Conservation (phyloP, 129 eudicot genomes). For the Apium graveolens region DNA sequence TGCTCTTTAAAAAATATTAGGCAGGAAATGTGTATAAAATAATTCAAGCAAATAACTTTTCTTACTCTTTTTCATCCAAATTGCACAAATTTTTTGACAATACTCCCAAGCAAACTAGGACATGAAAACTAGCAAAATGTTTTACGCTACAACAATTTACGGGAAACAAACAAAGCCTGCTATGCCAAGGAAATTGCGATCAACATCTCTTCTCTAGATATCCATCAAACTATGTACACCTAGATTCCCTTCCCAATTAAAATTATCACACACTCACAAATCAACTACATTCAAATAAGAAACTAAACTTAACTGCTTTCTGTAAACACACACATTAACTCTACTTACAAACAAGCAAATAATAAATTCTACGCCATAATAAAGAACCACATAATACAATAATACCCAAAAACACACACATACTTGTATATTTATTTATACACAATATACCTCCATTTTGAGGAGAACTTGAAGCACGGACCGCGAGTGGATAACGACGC, state of each 20-base stretch:
- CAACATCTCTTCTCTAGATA: background rate
- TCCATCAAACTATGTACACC: background rate
- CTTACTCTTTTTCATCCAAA: too few species aligned
- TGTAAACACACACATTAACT: background rate
- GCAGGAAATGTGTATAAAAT: too few species aligned
- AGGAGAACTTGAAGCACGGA: conserved; percentile 34
- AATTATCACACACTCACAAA: background rate
- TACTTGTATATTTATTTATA: background rate
- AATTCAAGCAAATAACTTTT: too few species aligned
- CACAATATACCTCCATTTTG: conserved; percentile 33
- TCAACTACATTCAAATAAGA: background rate
- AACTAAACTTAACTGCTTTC: background rate
- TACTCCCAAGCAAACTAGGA: too few species aligned
- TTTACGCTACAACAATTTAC: too few species aligned
- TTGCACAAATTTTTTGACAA: too few species aligned
- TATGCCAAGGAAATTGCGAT: background rate
- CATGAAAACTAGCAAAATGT: too few species aligned
- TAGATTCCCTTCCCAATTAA: background rate
- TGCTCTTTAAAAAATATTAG: too few species aligned
- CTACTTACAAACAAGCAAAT: background rate
- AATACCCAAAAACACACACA: background rate
- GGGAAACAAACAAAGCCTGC: background rate
- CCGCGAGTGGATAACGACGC: conserved; percentile 15
- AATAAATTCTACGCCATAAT: too few species aligned
- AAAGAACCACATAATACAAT: background rate